phyloP scores from a whole-genome alignment of 805 yeast species.

The Myxozyma neotropica region DNA sequence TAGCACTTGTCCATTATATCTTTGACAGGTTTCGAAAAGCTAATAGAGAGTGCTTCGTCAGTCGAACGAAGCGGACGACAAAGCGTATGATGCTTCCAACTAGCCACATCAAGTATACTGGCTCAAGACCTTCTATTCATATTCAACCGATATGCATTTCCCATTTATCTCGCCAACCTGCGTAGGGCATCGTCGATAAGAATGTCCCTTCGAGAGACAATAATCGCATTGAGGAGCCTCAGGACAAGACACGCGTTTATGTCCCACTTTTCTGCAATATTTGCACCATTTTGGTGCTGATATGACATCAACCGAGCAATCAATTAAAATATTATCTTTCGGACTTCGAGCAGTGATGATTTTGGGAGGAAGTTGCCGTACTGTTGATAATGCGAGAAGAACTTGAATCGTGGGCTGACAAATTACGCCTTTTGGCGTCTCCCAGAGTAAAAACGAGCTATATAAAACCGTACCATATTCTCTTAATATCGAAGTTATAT shows the following conservation, averaged over 20 bases:
- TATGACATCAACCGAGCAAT: neutral
- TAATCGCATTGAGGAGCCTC: constrained; percentile 3
- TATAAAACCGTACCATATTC: constrained; percentile 6
- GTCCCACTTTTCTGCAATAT: constrained; percentile 7
- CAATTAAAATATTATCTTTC: neutral
- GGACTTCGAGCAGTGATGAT: constrained; percentile 4
- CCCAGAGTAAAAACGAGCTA: constrained; percentile 6
- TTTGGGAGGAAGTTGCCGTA: constrained; percentile 4
- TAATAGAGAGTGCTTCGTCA: no score
- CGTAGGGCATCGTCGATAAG: constrained; percentile 8
- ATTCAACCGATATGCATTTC: constrained; percentile 7
- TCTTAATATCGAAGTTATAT: neutral
- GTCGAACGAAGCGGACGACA: no score
- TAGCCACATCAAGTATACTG: no score
- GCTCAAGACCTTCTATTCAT: no score
- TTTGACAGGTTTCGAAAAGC: no score
- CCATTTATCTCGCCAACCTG: constrained; percentile 4
- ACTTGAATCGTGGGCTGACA: constrained; percentile 8
- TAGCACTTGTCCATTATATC: no score
- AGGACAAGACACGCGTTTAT: constrained; percentile 1
- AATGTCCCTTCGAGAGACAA: constrained; percentile 10
- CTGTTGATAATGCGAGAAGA: neutral
- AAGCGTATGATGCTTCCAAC: no score
- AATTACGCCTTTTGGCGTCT: neutral
- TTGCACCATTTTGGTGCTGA: constrained; percentile 11